Evolutionary conservation across 2,329 filamentous ascomycete genomes (phyloP), one percentile per base, ranked within the genome.

Genomic region (Fragosphaeria purpurea): DNA sequence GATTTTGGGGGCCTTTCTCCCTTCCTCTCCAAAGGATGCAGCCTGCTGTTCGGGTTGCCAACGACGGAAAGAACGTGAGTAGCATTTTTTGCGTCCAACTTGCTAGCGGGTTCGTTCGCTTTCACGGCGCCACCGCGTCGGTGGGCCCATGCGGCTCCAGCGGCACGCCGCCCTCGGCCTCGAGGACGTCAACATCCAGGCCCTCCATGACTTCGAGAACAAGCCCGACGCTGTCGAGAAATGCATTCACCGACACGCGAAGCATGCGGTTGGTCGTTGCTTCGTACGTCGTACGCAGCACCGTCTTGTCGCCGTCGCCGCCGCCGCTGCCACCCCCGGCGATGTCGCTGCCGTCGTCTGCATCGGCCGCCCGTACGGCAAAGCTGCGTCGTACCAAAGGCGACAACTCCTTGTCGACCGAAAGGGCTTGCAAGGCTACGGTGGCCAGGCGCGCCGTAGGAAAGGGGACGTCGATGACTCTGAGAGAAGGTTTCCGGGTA

Each of bases 251-350:
- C 4, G 91, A 87, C 3, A 98, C 93, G 43, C 93, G 83, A 52
- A 98, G 76, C 91, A 97, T 97, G 58, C 93, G 84, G 64, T 96
- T 95, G 22, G 93, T 97, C 0, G 88, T 88, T 1, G 93, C 93
- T 50, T 76, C 78, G 69, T 97, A 97, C 53, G 85, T 77, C 8
- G 87, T 85, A 53, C 77, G 74, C 46, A 97, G 72, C 5, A 90
- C 67, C 30, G 62, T 67, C 13, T 64, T 60, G 41, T 63, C 62
- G 41, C 32, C 47, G 43, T n/a, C 38, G 11, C 34, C 6, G 43
- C 9, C 41, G 22, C 5, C 31, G 41, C 9, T 34, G 42, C 42
- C 11, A 7, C 11, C 42, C 1, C 9, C 8, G 44, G 41, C 44
- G 9, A 57, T 52, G 32, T 58, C 54, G 31, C 61, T 54, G 22